A percentile compares a stretch with the other conserved stretches of the same genome.
phyloP scores from a whole-genome alignment of 257 asterid species.

The Ilex aquifolium region DNA sequence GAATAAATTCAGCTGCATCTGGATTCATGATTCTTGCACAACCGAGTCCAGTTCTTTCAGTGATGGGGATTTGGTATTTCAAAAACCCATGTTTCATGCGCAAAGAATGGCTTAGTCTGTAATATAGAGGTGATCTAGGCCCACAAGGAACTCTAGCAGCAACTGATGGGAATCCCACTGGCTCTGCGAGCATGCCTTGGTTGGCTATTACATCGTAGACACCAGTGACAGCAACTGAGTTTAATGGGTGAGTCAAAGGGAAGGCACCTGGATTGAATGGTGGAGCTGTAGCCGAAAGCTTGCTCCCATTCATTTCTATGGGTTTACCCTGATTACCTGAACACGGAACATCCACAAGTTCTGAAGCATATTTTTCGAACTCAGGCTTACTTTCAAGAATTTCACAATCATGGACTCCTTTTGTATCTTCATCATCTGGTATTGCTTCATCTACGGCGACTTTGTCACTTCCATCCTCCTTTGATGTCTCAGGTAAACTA shows the following conservation, averaged over 20 bases:
- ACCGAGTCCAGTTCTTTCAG: conserved; percentile 37
- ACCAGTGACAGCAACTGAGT: conserved; percentile 36
- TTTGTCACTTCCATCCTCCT: conserved; percentile 38
- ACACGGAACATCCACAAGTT: conserved; percentile 35
- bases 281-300: conserved; percentile 90
- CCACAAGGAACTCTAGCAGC: conserved; percentile 95
- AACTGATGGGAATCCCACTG: conserved; percentile 68
- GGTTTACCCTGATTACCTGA: conserved; percentile 44
- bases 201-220: conserved; percentile 60
- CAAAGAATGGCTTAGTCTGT: conserved; percentile 48
- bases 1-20: conserved; percentile 90
- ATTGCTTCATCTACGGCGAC: conserved; percentile 35
- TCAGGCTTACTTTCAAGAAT: conserved; percentile 38
- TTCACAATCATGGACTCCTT: conserved; percentile 39
- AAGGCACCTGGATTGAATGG: conserved; percentile 83
- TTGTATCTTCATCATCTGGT: conserved; percentile 37
- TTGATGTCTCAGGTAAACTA: conserved; percentile 57
- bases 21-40: conserved; percentile 76
- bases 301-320: conserved; percentile 66
- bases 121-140: conserved; percentile 85
- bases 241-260: conserved; percentile 39
- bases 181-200: conserved; percentile 57
- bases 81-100: conserved; percentile 50
- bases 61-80: conserved; percentile 46
- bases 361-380: conserved; percentile 30